Evolutionary conservation across 768 basidiomycete genomes (phyloP).

Genomic region (Termitomyces sp.): DNA sequence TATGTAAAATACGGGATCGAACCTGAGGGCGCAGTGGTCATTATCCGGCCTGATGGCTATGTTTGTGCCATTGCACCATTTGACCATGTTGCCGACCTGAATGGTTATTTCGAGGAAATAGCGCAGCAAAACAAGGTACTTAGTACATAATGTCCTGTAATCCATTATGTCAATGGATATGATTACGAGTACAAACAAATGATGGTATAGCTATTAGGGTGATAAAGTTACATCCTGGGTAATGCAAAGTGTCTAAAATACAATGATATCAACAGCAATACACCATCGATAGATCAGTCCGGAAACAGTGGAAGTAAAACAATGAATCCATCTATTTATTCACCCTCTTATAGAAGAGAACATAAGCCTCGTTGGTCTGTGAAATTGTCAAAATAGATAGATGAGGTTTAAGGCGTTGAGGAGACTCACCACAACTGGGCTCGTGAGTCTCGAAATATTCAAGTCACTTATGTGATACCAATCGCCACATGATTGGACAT

Average conservation of each 20-base stretch:
- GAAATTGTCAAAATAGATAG: neutral
- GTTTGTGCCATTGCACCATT: conserved; percentile 53
- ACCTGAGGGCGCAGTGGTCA: conserved; percentile 39
- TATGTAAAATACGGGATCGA: conserved; percentile 53
- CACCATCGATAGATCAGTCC: conserved; percentile 10
- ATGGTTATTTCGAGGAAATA: conserved; percentile 45
- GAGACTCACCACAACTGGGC: conserved; percentile 66
- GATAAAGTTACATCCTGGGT: conserved; percentile 15
- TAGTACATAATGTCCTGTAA: neutral
- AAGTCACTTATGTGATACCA: conserved; percentile 42
- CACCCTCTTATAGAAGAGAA: conserved; percentile 74
- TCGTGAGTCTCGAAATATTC: neutral
- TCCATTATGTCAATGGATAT: neutral
- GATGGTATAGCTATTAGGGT: conserved; percentile 10
- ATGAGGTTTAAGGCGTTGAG: neutral
- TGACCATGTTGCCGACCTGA: conserved; percentile 30
- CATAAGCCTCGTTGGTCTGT: conserved; percentile 63
- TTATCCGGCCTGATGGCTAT: conserved; percentile 64
- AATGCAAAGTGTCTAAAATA: conserved; percentile 17
- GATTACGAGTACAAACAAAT: neutral
- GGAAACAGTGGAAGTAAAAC: conserved; percentile 16
- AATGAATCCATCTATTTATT: conserved; percentile 32
- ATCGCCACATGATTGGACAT: conserved; percentile 76
- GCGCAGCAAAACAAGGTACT: conserved; percentile 14
- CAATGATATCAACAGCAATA: conserved; percentile 17